Evolutionary conservation across 345 rosid genomes (phyloP).

Genomic region (Gossypium mustelinum): DNA sequence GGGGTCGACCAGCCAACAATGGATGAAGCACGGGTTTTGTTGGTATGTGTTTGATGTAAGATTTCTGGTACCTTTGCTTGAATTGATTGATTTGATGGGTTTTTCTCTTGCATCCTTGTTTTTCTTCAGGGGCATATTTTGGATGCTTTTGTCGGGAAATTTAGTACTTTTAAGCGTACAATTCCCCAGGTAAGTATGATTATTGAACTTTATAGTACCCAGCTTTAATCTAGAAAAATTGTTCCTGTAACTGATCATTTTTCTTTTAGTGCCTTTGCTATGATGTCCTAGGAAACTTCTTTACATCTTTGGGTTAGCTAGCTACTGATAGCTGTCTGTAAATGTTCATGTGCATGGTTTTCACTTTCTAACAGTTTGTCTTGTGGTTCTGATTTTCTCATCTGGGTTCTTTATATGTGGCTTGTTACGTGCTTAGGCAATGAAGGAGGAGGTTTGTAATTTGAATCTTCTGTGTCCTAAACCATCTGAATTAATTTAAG

Average conservation of each 20-base stretch:
- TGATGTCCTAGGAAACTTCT: conserved; percentile 5
- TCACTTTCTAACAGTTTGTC: conserved; percentile 1
- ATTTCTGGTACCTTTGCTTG: conserved; percentile 15
- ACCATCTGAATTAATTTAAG: not conserved
- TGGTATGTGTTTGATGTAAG: conserved; percentile 46
- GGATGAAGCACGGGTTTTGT: conserved; percentile 90
- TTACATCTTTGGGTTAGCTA: not conserved
- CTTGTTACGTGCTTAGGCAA: not conserved
- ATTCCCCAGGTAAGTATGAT: conserved; percentile 81
- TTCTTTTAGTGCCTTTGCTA: not conserved
- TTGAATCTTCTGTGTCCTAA: not conserved
- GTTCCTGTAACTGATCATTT: not conserved
- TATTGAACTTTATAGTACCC: conserved; percentile 2
- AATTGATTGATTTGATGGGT: conserved; percentile 15
- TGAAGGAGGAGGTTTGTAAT: not conserved
- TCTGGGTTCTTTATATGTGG: not conserved
- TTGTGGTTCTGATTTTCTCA: not conserved
- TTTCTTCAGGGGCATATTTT: conserved; percentile 77
- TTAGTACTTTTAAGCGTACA: conserved; percentile 94
- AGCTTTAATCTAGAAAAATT: not conserved
- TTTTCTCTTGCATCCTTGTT: conserved; percentile 12
- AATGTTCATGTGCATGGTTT: conserved; percentile 4
- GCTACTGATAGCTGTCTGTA: not conserved
- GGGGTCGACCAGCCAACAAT: conserved; percentile 88
- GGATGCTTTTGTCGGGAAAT: conserved; percentile 99